Base-by-base conservation (phyloP, 2,329 filamentous ascomycete species). In the Penicillium corylophilum region DNA sequence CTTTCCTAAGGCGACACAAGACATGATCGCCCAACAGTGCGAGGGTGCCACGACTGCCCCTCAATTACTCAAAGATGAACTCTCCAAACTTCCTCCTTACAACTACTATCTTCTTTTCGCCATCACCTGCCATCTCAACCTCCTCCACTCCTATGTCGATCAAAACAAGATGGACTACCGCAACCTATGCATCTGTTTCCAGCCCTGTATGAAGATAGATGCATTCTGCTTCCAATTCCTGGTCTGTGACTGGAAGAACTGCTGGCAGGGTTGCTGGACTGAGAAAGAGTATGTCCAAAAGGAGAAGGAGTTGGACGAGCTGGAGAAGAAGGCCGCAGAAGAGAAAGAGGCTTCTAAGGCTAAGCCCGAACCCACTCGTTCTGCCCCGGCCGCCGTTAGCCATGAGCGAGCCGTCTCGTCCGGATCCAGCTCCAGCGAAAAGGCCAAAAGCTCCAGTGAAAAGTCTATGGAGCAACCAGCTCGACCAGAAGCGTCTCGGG, bases 101-200 rank as follows among this genome's bases (percentile, higher is more conserved):
- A 95, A 96, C 74, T 97, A 97, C 74, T 96, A 97, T 68, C 86
- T 97, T 13, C 84, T 97, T 5, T 97, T 97, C 70, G 93, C 93
- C 64, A 96, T 96, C 63, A 97, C 93, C 29, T 96, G 93, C 72
- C 93, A 97, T 65, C 85, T 97, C 44, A 96, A 91, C 64, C 82
- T 96, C 23, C 81, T 97, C 9, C 85, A 96, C 62, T 91, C 90
- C 1, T 93, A 95, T 71, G 88, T 91, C 22, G 90, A 95, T 59
- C 92, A 93, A 77, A 97, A 96, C 81, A 96, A 95, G 77, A 97
- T 97, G 93, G 90, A 95, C 68, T 96, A 93, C 69, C 86, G 90
- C 67, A 96, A 96, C 60, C 78, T 97, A 22, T 95, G 91, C 74
- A 95, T 96, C 63, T 97, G 93, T 76, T 96, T 96, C 73, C 91